These are phyloP conservation scores for Populus hybrid DNA, from an alignment of 441 rosid genomes.

Conservation along the genomic window DNA sequence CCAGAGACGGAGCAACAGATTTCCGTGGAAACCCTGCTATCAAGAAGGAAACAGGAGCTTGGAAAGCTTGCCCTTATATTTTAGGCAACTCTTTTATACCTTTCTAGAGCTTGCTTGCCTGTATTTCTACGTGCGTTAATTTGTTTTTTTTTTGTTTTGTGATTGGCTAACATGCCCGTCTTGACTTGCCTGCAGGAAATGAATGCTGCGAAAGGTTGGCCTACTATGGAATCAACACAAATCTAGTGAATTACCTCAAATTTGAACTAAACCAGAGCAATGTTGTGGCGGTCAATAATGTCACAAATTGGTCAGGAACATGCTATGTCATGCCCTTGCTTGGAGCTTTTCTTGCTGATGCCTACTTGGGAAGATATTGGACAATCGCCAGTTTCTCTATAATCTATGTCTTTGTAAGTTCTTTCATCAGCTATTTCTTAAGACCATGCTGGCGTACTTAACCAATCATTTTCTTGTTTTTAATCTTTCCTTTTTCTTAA, in stretches of 20 bases:
- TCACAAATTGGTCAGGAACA: constrained; percentile 63
- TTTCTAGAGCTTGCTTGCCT: not conserved
- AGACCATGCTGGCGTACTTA: not conserved
- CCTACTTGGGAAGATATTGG: constrained; percentile 76
- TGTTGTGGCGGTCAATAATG: constrained; percentile 53
- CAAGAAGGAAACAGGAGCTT: constrained; percentile 59
- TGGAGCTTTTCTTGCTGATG: constrained; percentile 61
- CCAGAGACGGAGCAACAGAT: constrained; percentile 64
- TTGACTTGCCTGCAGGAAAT: constrained; percentile 36
- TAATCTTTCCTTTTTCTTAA: not conserved
- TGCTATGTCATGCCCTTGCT: constrained; percentile 56
- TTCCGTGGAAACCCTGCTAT: constrained; percentile 52
- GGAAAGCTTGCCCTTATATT: constrained; percentile 76
- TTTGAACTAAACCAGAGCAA: constrained; percentile 44
- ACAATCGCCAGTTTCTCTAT: constrained; percentile 72
- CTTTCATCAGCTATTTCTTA: not conserved
- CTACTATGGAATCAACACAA: constrained; percentile 75
- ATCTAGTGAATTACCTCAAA: constrained; percentile 66
- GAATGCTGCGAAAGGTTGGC: constrained; percentile 82
- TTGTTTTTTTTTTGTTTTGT: not conserved
- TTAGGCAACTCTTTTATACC: constrained; percentile 37
- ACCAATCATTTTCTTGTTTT: not conserved
- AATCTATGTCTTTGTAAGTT: constrained; percentile 53
- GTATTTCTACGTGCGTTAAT: not conserved
- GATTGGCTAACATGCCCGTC: not conserved